These are phyloP conservation scores for Alternaria panax DNA, from an alignment of 2,329 filamentous ascomycete species.

Conservation along the genomic window DNA sequence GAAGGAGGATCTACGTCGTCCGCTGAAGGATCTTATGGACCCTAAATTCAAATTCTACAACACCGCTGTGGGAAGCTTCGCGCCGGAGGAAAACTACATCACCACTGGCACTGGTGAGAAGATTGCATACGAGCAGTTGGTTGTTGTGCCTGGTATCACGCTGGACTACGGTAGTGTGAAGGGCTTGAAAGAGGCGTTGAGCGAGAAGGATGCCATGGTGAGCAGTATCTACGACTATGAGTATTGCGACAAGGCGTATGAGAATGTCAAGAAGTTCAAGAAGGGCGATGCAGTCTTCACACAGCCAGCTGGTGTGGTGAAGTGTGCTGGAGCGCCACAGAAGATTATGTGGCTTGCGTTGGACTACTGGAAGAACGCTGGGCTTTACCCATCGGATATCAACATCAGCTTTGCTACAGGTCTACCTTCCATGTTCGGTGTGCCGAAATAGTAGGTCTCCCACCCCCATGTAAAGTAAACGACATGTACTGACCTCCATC, in stretches of 20 bases:
- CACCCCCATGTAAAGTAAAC: neutral
- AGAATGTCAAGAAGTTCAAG: slow-evolving; percentile 41
- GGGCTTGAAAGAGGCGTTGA: slow-evolving; percentile 48
- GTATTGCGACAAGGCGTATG: slow-evolving; percentile 48
- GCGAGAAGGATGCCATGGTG: slow-evolving; percentile 43
- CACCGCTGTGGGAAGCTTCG: slow-evolving; percentile 58
- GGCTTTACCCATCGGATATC: slow-evolving; percentile 46
- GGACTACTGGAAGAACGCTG: slow-evolving; percentile 49
- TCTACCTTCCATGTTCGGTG: slow-evolving; percentile 51
- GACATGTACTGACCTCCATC: neutral
- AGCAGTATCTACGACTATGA: slow-evolving; percentile 51
- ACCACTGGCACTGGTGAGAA: slow-evolving; percentile 64
- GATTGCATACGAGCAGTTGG: slow-evolving; percentile 68
- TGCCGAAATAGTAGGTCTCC: slow-evolving; percentile 41
- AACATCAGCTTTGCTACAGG: slow-evolving; percentile 51
- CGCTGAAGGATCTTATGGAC: slow-evolving; percentile 62
- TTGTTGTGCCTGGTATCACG: slow-evolving; percentile 62
- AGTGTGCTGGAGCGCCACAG: slow-evolving; percentile 52
- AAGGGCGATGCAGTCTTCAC: slow-evolving; percentile 51
- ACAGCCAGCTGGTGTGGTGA: slow-evolving; percentile 50
- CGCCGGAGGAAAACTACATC: slow-evolving; percentile 64
- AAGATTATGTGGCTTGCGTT: slow-evolving; percentile 54
- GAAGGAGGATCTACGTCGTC: slow-evolving; percentile 64
- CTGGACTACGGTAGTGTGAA: slow-evolving; percentile 42
- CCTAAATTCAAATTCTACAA: slow-evolving; percentile 69